Evolutionary conservation across 305 asterid species (phyloP).

Genomic region (Fraxinus velutina): DNA sequence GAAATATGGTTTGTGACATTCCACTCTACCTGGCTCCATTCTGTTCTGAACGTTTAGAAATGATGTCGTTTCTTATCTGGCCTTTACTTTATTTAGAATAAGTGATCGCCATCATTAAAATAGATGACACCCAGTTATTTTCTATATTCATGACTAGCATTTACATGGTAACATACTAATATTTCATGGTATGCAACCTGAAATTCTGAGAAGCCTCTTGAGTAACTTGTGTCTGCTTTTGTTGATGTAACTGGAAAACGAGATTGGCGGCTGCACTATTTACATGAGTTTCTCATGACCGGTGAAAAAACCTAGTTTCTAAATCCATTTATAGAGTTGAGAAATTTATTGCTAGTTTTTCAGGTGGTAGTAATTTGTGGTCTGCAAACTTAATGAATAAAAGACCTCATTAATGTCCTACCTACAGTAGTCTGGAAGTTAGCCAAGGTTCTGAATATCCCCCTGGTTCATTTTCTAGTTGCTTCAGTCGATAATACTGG

Average conservation of each 20-base stretch:
- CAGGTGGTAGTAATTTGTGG: neutral
- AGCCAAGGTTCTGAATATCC: neutral
- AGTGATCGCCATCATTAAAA: neutral
- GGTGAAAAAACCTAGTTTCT: neutral
- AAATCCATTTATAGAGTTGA: neutral
- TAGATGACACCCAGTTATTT: neutral
- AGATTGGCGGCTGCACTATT: neutral
- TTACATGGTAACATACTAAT: neutral
- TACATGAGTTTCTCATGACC: slow-evolving; percentile 10
- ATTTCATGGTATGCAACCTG: neutral
- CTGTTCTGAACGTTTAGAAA: neutral
- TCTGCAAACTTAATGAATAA: neutral
- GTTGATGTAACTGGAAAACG: neutral
- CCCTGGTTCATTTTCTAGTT: neutral
- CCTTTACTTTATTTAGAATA: neutral
- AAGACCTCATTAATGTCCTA: neutral
- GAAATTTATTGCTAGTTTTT: neutral
- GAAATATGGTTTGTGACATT: neutral
- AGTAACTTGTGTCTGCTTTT: neutral
- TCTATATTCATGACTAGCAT: neutral
- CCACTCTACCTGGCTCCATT: neutral
- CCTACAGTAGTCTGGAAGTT: neutral
- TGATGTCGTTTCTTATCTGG: neutral
- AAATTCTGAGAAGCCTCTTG: neutral
- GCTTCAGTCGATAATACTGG: neutral